These are phyloP conservation scores for Aschersonia sp. DNA, from an alignment of 2,329 filamentous ascomycete genomes.

Conservation along the genomic window DNA sequence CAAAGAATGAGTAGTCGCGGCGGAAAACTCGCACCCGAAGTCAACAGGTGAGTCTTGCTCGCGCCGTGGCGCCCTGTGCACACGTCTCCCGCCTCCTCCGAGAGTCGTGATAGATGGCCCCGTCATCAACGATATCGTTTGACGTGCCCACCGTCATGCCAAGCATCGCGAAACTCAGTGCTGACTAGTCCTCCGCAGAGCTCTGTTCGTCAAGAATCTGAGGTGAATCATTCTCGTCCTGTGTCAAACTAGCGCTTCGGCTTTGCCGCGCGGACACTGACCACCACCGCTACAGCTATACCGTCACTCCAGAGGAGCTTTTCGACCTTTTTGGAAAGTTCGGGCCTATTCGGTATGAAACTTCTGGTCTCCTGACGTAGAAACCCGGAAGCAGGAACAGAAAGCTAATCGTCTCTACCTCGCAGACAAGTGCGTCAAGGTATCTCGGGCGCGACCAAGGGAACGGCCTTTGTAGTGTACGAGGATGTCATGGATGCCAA, in stretches of 20 bases:
- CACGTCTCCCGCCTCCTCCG: too few relatives aligned
- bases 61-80: too few relatives aligned
- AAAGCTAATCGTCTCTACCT: slow-evolving; percentile 1
- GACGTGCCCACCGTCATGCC: background rate
- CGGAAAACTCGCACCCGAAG: slow-evolving; percentile 97
- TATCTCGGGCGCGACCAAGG: slow-evolving; percentile 93
- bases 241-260: background rate
- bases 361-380: too few relatives aligned
- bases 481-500: slow-evolving; percentile 99
- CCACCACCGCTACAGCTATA: slow-evolving; percentile 54
- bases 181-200: slow-evolving; percentile 37
- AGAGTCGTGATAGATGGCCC: background rate
- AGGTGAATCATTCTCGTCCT: slow-evolving; percentile 38
- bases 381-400: too few relatives aligned
- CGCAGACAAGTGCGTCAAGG: slow-evolving; percentile 92
- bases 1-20: slow-evolving; percentile 91
- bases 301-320: slow-evolving; percentile 93
- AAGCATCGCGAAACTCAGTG: background rate
- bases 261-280: slow-evolving; percentile 1
- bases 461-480: slow-evolving; percentile 97
- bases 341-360: slow-evolving; percentile 72
- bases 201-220: slow-evolving; percentile 99
- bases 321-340: slow-evolving; percentile 99
- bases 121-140: background rate
- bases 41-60: slow-evolving; percentile 59